phyloP scores from a whole-genome alignment of 1,139 yeast genomes.

The Wickerhamomyces sp. region DNA sequence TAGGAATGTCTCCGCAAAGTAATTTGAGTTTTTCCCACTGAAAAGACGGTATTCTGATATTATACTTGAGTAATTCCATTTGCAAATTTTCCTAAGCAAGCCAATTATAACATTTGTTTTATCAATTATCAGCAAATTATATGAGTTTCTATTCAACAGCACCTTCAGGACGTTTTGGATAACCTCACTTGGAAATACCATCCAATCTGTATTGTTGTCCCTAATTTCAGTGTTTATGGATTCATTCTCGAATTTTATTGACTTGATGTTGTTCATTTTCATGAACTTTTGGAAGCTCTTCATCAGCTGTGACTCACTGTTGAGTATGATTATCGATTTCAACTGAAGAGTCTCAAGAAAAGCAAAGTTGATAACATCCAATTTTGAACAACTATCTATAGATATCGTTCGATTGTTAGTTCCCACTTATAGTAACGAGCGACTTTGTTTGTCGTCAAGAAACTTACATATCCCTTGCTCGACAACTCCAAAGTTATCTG shows the following conservation, averaged over 20 bases:
- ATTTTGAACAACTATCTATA: conserved; percentile 48
- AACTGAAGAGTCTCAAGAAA: conserved; percentile 59
- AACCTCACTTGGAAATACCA: conserved; percentile 59
- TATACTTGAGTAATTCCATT: conserved; percentile 84
- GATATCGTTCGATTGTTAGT: neutral
- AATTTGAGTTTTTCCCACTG: conserved; percentile 68
- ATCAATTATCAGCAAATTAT: conserved; percentile 73
- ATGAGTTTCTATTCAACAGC: conserved; percentile 57
- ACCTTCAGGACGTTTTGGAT: conserved; percentile 54
- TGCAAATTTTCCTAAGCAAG: conserved; percentile 71
- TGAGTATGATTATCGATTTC: conserved; percentile 54
- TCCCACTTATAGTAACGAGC: neutral
- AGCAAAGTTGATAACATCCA: conserved; percentile 58
- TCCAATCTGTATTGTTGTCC: conserved; percentile 38
- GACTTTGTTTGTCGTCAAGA: neutral
- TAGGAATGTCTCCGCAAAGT: conserved; percentile 75
- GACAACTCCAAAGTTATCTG: conserved; percentile 73
- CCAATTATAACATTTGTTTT: conserved; percentile 79
- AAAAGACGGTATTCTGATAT: conserved; percentile 80
- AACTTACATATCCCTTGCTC: conserved; percentile 60
- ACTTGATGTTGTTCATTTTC: conserved; percentile 18
- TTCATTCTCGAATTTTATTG: conserved; percentile 21
- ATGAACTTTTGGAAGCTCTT: conserved; percentile 24
- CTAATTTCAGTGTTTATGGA: conserved; percentile 37
- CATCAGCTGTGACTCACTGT: conserved; percentile 50